A percentile compares a stretch with the other conserved stretches of the same genome.
Conservation (phyloP, 192 early-diverging fungal genomes). For the Lunasporangiospora selenospora region DNA sequence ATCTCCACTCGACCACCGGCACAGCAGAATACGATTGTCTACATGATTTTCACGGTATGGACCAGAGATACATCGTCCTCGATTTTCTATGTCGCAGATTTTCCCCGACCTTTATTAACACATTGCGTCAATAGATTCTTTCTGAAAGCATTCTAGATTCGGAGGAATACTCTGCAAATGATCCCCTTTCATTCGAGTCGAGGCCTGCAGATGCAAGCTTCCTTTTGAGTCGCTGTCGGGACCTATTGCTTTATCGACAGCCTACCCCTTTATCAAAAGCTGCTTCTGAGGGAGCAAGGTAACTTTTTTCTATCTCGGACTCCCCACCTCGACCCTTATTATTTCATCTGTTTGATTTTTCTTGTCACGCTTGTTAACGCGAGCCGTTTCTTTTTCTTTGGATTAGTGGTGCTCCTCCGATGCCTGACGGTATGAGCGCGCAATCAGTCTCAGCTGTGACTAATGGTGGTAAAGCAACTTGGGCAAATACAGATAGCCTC, state of each 20-base stretch:
- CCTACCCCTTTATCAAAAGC: constrained; percentile 13
- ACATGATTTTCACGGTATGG: constrained; percentile 76
- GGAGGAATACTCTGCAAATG: constrained; percentile 38
- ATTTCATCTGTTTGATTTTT: not conserved
- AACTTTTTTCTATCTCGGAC: constrained; percentile 5
- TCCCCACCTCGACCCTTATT: not conserved
- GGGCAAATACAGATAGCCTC: constrained; percentile 52
- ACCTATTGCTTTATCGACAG: constrained; percentile 71
- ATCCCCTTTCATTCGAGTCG: too few relatives aligned
- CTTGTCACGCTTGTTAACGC: too few relatives aligned
- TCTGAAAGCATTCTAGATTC: too few relatives aligned
- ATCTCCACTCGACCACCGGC: constrained; percentile 61
- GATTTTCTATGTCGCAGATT: too few relatives aligned
- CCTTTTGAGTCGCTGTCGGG: constrained; percentile 62
- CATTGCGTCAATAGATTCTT: too few relatives aligned
- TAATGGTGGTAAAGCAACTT: constrained; percentile 76
- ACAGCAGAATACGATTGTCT: constrained; percentile 67
- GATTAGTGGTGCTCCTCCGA: not conserved
- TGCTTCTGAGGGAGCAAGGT: not conserved
- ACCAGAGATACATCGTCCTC: too few relatives aligned
- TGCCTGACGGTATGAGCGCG: constrained; percentile 66
- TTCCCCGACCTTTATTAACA: too few relatives aligned
- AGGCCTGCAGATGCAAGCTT: constrained; percentile 60
- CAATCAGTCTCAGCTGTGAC: constrained; percentile 65
- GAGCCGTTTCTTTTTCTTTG: too few relatives aligned